Base-by-base conservation (phyloP, 2,329 filamentous ascomycete genomes). In the Apiospora koreana region DNA sequence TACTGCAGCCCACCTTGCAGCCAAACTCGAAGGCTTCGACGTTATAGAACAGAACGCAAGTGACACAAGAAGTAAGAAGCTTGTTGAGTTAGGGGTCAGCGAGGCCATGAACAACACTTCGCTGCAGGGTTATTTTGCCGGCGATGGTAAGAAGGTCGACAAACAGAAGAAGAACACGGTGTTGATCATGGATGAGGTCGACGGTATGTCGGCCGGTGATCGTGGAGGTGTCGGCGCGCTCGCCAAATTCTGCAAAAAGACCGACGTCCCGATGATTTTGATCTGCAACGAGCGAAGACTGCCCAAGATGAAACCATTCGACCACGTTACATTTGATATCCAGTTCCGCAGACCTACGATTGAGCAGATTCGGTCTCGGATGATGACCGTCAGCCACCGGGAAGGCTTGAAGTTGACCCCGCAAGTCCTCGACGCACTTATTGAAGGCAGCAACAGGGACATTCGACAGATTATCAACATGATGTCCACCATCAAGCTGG, bases 381-480 rank as follows among this genome's bases (percentile, higher is more conserved):
- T 99, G 78, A 95, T 95, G 86, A 98, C 96, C 0, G 97, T 99
- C 73, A 97, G 94, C 77, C 97, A 92, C 81, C 89, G 95, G 73
- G 96, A 99, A 84, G 93, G 93, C 16, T 82, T 99, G 72, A 97
- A 95, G 80, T 88, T 99, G 71, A 92, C 95, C 0, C 84, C 90
- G 4, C 89, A 90, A 69, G 95, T 97, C 23, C 89, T 99, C 69
- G 95, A 98, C 79, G 94, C 95, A 23, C 86, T 99, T 64, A 98
- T 99, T 71, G 95, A 98, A 82, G 96, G 96, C 25, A 97, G 93
- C 73, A 93, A 95, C 81, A 94, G 96, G 69, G 96, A 99, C 79
- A 99, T 99, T 73, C 91, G 96, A 48, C 96, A 98, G 81, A 95
- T 98, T 72, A 96, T 99, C 82, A 99, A 99, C 83, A 99, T 99